These are phyloP conservation scores for Alternaria solani DNA, from an alignment of 2,329 filamentous ascomycete species.

Conservation along the genomic window DNA sequence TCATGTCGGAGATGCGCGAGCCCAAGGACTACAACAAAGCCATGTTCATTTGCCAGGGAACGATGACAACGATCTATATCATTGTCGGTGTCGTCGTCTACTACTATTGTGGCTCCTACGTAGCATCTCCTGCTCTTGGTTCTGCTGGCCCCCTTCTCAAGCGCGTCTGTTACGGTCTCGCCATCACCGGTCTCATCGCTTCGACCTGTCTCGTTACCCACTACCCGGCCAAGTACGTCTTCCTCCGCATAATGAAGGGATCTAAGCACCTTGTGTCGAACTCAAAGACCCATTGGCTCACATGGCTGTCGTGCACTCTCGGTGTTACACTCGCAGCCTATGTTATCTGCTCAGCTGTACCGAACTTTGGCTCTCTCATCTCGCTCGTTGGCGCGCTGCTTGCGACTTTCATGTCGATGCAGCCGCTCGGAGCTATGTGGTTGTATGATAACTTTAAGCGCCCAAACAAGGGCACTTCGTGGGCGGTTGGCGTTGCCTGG, in stretches of 20 bases:
- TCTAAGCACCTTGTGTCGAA: conserved; percentile 65
- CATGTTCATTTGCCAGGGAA: conserved; percentile 65
- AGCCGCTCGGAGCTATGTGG: conserved; percentile 11
- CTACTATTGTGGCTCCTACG: conserved; percentile 66
- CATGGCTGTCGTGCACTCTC: conserved; percentile 10
- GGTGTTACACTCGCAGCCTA: conserved; percentile 7
- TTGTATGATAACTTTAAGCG: conserved; percentile 8
- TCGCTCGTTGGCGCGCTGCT: conserved; percentile 13
- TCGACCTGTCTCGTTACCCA: conserved; percentile 7
- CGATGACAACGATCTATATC: conserved; percentile 68
- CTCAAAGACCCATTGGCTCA: conserved; percentile 9
- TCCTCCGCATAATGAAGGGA: conserved; percentile 73
- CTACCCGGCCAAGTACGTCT: conserved; percentile 36
- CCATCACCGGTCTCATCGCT: conserved; percentile 40
- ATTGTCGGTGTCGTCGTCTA: conserved; percentile 72
- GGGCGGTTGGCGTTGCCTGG: not conserved
- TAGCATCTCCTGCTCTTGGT: conserved; percentile 70
- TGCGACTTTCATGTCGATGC: conserved; percentile 11
- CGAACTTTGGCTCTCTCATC: conserved; percentile 10
- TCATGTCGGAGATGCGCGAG: conserved; percentile 69
- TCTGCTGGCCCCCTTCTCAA: conserved; percentile 63
- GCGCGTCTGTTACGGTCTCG: conserved; percentile 62
- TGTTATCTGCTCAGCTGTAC: conserved; percentile 10
- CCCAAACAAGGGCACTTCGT: not conserved
- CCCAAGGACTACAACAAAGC: conserved; percentile 67